Evolutionary conservation across 129 eudicot genomes (phyloP), one percentile per base, ranked within the genome.

Genomic region (Flaveria sonorensis): DNA sequence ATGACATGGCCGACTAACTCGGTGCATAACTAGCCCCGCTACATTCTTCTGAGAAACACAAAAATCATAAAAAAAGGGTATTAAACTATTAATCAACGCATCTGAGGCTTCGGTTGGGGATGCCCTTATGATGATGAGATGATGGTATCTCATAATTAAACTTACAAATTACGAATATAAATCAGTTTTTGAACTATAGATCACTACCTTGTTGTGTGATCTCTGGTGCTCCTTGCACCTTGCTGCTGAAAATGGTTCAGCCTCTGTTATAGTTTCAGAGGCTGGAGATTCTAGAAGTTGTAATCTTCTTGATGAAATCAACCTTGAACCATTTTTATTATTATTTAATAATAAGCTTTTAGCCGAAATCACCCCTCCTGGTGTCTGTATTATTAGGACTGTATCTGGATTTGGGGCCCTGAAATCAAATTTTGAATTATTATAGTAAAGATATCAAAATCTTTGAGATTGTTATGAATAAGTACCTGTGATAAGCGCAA

Each of bases 321-420:
- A 76, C 85, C 99, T 81, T 14, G 96, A 89, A 75, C 97, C 93
- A 24, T 77, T 87, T 53, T 80, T 82, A 75, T 79, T 89, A 68
- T 80, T 87, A 70, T 75, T 87, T 74, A 81, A 83, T 57, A 87
- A 79, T 52, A 86, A 70, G 83, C 83, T 86, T 89, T 85, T 94
- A 61, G 97, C 77, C 8, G 97, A 89, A 72, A 87, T 84, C 70
- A 86, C 88, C 79, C 96, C 97, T 46, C 86, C 85, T 1, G 99
- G 97, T 66, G 97, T 91, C 77, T 91, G 96, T 23, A 94, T 86
- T 75, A 94, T 91, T 47, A 94, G 77, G 57, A 91, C 99, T 0
- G 89, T 91, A 79, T 94, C 99, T 14, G 97, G 96, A 85, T 91
- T 91, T 1, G 99, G 99, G 62, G 99, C 96, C 90, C 97, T 94